Conservation (phyloP, 1,139 yeast genomes). For the Candida sanyaensis region DNA sequence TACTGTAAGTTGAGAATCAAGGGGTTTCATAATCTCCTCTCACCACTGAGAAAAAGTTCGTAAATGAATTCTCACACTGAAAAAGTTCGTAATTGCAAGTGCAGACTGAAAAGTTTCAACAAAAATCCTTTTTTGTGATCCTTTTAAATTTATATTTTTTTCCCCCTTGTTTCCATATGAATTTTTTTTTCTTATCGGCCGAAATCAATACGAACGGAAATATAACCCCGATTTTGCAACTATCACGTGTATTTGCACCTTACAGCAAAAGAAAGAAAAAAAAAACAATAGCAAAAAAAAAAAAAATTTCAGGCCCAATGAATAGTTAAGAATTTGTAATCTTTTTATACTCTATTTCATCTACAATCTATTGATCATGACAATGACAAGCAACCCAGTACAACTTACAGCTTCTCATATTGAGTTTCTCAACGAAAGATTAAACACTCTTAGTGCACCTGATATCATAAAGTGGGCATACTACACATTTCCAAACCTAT, state of each 20-base stretch:
- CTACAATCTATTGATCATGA: neutral
- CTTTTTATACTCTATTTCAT: neutral
- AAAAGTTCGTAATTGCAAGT: too few species aligned
- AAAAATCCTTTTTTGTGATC: neutral
- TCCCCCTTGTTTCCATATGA: too few species aligned
- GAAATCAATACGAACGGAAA: neutral
- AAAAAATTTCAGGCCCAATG: neutral
- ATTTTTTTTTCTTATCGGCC: neutral
- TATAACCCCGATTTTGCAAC: neutral
- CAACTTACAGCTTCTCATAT: constrained; percentile 45
- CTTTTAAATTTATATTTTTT: neutral
- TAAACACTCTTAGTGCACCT: constrained; percentile 60
- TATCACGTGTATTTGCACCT: constrained; percentile 5
- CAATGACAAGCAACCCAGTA: constrained; percentile 9
- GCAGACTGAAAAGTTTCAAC: too few species aligned
- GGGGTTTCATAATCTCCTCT: too few species aligned
- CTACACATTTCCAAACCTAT: constrained; percentile 75
- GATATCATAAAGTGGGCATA: constrained; percentile 84
- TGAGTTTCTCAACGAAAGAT: constrained; percentile 62
- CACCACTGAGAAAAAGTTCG: too few species aligned
- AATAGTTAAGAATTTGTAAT: neutral
- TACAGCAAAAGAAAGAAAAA: neutral
- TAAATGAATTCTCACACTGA: too few species aligned
- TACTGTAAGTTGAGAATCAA: too few species aligned
- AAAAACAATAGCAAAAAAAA: too few species aligned